Base-by-base conservation (phyloP, 1,284 basidiomycete genomes). In the Rhodofomes roseus region DNA sequence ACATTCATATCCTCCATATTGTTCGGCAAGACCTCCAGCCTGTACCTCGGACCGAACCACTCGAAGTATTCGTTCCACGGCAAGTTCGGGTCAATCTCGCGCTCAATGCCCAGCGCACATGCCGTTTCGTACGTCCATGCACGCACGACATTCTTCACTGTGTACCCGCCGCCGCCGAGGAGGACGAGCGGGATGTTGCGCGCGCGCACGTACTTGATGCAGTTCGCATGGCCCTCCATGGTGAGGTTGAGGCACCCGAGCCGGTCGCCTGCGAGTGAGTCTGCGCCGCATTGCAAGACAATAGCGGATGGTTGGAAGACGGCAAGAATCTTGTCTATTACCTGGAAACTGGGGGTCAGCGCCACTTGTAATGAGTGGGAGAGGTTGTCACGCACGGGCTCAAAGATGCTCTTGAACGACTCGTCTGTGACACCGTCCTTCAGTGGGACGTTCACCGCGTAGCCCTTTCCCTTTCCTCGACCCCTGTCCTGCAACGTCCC, bases 41-140 rank as follows among this genome's bases (percentile, higher is more conserved):
- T 85, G 76, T 96, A 99, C 60, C 95, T 82, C 14, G 97, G 97
- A 0, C 96, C 96, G 73, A 96, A 99, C 87, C 96, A 99, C 73
- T 98, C 96, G 72, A 98, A 93, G 74, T 95, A 98, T 68, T 96
- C 90, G 74, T 93, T 97, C 86, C 93, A 98, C 0, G 96, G 96
- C 63, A 99, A 73, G 68, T 93, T 89, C 39, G 85, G 84, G 65
- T 92, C 85, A 57, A 98, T 89, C 5, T 82, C 81, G 41, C 85
- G 75, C 70, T 95, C 89, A 52, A 93, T 82, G 1, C 93, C 95
- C 16, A 96, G 83, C 36, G 95, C 92, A 68, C 96, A 90, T 0
- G 95, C 96, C 0, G 97, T 99, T 74, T 99, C 97, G 76, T 93
- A 98, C 22, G 95, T 90, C 96, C 96, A 99, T 12, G 92, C 89